A percentile compares a stretch with the other conserved stretches of the same genome.
These are phyloP conservation scores for Flaveria bidentis DNA, from an alignment of 129 eudicot genomes.

Conservation along the genomic window DNA sequence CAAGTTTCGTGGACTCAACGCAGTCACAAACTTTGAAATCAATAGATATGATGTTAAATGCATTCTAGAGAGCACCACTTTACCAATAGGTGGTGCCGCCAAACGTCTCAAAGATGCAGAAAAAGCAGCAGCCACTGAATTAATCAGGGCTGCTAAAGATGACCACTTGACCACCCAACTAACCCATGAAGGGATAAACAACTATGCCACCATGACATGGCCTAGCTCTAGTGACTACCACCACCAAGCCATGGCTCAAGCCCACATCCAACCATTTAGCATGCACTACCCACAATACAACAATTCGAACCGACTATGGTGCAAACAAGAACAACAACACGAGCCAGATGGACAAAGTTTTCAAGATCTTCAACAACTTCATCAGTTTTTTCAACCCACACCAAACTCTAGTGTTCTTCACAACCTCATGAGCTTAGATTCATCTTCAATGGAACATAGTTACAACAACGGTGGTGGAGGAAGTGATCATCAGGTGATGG, in stretches of 20 bases:
- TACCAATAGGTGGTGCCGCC: constrained; percentile 85
- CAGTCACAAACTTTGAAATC: constrained; percentile 88
- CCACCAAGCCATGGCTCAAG: constrained; percentile 37
- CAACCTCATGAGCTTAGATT: constrained; percentile 68
- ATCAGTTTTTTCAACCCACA: constrained; percentile 50
- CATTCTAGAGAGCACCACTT: constrained; percentile 77
- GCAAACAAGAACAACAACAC: constrained; percentile 65
- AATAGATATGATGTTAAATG: constrained; percentile 80
- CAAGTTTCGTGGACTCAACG: constrained; percentile 80
- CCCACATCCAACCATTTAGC: constrained; percentile 57
- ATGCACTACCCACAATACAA: constrained; percentile 51
- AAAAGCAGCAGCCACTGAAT: constrained; percentile 44
- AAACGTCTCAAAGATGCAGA: constrained; percentile 82
- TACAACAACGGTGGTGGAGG: constrained; percentile 26
- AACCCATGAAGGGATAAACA: constrained; percentile 35
- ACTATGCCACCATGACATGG: constrained; percentile 34
- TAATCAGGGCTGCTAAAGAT: constrained; percentile 26
- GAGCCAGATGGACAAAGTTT: constrained; percentile 44
- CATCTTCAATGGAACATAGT: constrained; percentile 52
- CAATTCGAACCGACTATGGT: constrained; percentile 49
- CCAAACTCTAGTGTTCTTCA: constrained; percentile 53
- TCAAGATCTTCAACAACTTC: constrained; percentile 48
- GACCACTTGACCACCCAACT: constrained; percentile 35
- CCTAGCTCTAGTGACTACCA: constrained; percentile 66
- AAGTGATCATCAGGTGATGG: constrained; percentile 29